These are phyloP conservation scores for Phragmites australis DNA, from an alignment of 176 grass and related monocot species.

Conservation along the genomic window DNA sequence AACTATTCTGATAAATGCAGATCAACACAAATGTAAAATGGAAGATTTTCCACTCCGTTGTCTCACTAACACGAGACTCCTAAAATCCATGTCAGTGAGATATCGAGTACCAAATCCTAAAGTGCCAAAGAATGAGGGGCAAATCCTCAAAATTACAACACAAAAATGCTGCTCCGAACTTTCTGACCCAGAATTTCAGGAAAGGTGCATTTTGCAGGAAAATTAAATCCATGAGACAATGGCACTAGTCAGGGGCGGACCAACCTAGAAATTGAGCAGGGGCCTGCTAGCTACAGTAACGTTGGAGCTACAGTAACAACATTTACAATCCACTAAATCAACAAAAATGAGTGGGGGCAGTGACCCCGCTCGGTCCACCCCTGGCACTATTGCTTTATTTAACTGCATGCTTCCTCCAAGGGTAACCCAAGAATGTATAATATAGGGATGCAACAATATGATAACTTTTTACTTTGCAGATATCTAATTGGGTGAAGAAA, in stretches of 20 bases:
- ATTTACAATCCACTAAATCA: no score
- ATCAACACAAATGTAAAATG: background rate
- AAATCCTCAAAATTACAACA: background rate
- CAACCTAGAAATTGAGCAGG: no score
- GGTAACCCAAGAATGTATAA: background rate
- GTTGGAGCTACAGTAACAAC: no score
- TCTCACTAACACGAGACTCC: background rate
- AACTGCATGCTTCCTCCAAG: background rate
- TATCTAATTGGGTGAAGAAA: background rate
- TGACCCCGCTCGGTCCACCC: no score
- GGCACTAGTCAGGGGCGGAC: no score
- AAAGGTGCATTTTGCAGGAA: background rate
- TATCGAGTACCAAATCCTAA: background rate
- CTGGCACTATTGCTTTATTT: background rate
- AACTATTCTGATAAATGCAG: background rate
- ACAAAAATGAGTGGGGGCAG: no score
- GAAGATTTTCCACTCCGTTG: background rate
- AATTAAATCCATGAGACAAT: background rate
- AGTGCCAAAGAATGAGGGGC: background rate
- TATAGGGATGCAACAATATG: background rate
- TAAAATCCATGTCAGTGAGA: background rate
- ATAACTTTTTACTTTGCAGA: background rate
- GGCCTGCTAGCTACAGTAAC: no score
- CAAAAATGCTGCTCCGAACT: background rate
- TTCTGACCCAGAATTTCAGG: background rate